Conservation (phyloP, 345 rosid genomes). For the Eutrema yunnanense region DNA sequence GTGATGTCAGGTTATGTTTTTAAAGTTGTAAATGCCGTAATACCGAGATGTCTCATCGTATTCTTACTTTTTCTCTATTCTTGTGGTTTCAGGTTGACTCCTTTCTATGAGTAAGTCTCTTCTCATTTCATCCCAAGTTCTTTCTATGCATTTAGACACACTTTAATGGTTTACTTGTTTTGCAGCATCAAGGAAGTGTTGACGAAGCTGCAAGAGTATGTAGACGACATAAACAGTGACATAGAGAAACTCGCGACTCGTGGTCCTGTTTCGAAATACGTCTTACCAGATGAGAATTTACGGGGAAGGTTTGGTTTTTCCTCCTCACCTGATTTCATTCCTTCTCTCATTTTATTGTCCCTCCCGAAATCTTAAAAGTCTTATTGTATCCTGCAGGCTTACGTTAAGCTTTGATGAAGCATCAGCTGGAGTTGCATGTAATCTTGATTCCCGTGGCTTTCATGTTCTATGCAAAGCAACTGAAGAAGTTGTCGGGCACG, state of each 20-base stretch:
- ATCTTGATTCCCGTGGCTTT: constrained; percentile 84
- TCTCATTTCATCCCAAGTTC: background rate
- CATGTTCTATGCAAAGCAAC: constrained; percentile 88
- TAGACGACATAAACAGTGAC: constrained; percentile 74
- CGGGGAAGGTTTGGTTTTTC: constrained; percentile 57
- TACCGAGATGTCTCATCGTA: background rate
- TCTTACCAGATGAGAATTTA: constrained; percentile 69
- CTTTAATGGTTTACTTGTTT: background rate
- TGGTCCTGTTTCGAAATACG: constrained; percentile 89
- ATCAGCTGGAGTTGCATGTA: constrained; percentile 81
- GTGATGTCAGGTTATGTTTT: constrained; percentile 80
- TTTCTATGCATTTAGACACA: background rate
- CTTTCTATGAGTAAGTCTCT: constrained; percentile 81
- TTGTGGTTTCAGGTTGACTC: constrained; percentile 70
- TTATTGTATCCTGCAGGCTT: constrained; percentile 40
- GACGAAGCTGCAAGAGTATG: constrained; percentile 68
- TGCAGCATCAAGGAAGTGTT: constrained; percentile 64
- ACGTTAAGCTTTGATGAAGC: constrained; percentile 72
- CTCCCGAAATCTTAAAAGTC: background rate
- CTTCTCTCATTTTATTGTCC: background rate
- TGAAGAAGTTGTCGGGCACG: constrained; percentile 81
- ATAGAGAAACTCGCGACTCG: constrained; percentile 57
- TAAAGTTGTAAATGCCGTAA: background rate
- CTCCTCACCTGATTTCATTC: background rate
- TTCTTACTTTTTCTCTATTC: background rate